Evolutionary conservation across 139 green algal genomes (phyloP), one percentile per base, ranked within the genome.

Genomic region (Tetraselmis striata): DNA sequence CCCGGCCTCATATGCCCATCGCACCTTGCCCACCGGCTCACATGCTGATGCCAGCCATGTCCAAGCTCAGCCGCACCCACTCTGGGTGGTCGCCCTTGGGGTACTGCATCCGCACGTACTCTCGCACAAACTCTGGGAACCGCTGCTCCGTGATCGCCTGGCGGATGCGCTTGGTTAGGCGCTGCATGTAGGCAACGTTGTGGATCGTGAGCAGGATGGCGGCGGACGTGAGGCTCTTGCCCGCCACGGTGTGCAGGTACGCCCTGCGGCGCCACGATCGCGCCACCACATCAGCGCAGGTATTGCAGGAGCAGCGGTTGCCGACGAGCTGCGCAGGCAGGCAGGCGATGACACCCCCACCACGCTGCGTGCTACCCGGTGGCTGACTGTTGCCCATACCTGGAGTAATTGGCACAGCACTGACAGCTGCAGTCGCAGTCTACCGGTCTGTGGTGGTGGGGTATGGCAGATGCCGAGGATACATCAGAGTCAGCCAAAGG

Each of bases 111-210:
- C 24, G 2, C 5, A 98, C 81, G 82, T 92, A 97, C 58, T 84
- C 22, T 11, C 86, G 86, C 31, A 95, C 94, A 86, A 91, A 97
- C 0, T 91, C 87, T 31, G 88, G 87, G 81, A 96, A 93, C 22
- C 82, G 83, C 75, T 87, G 76, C 82, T 92, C 86, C 59, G 83
- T 84, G 77, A 95, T 95, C 18, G 91, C 89, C 22, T 85, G 22
- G 31, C 89, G 84, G 30, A 95, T 95, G 2, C 89, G 78, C 11
- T 27, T 11, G 1, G 88, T 91, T 31, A 96, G 80, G 18, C 84
- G 83, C 87, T 94, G 92, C 85, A 92, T 98, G 92, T 97, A 97
- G 0, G 91, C 88, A 2, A 98, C 89, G 88, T 98, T 98, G 92
- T 98, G 95, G 77, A 93, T 92, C 1, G 91, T 91, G 27, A 98